Conservation (phyloP, 208 protist genomes). For the Lotmaria passim region DNA sequence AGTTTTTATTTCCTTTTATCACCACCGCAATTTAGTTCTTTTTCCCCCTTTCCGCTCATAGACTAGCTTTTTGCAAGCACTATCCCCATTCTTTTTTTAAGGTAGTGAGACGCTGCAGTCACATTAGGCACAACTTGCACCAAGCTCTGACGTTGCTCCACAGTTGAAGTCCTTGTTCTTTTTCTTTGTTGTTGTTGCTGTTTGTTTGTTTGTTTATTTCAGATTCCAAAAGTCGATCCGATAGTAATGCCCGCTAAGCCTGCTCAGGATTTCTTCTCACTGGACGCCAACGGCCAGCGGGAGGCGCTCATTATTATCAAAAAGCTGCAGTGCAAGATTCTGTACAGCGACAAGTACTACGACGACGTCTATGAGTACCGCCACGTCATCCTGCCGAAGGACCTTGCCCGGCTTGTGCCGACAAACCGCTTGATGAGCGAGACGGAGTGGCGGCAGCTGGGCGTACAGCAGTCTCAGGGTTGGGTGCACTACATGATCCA, state of each 20-base stretch:
- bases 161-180: neutral
- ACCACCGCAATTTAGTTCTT: neutral
- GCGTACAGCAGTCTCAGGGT: conserved; percentile 97
- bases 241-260: conserved; percentile 39
- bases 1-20: neutral
- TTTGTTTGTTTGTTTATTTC: neutral
- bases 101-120: no score
- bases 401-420: conserved; percentile 93
- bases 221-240: neutral
- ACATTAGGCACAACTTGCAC: no score
- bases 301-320: conserved; percentile 79
- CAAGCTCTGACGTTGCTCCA: neutral
- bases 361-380: conserved; percentile 97
- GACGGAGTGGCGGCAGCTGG: conserved; percentile 96
- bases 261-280: conserved; percentile 79
- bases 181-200: conserved; percentile 1
- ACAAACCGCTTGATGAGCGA: conserved; percentile 94
- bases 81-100: no score
- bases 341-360: conserved; percentile 98
- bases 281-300: conserved; percentile 73
- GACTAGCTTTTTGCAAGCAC: no score
- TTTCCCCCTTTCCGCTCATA: no score
- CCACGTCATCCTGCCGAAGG: conserved; percentile 98
- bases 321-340: conserved; percentile 89
- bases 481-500: conserved; percentile 99